Evolutionary conservation across 306 rosid species (phyloP), one percentile per base, ranked within the genome.

Genomic region (Astragalus glycyphyllos): DNA sequence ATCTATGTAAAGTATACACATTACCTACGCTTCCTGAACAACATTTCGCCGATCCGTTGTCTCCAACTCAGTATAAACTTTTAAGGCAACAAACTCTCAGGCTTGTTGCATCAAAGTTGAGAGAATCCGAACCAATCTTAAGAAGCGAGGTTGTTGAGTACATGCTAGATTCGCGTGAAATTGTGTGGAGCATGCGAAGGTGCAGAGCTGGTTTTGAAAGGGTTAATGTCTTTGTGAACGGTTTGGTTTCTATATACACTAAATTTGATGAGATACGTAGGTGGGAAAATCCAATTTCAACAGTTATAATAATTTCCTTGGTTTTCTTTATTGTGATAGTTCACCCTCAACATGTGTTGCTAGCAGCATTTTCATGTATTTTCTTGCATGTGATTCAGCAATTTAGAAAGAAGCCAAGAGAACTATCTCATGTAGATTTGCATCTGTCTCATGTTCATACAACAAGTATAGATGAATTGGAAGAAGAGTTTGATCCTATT

Each of bases 401-500:
- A 26, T 14, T 37, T 62, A 11, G 0, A 15, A 74, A 41, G 62
- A 83, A 60, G 76, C 85, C 89, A 8, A 70, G 32, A 34, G 66
- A 58, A 11, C 72, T 57, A n/a, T 61, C 83, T 32, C 74, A 65
- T 68, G 32, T 74, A 40, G 76, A 80, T 72, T 65, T 77, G 13
- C 64, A 71, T 12, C 10, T 83, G 76, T 83, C 82, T 56, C 75
- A 41, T 23, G 82, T 75, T 15, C 48, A 75, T 47, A 40, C 67
- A 26, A 35, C 79, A 57, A 80, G 65, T 53, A 1, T 35, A 11
- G 83, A 77, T 9, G 89, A 85, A 69, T 4, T 85, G 66, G 83
- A 83, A 46, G 87, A 85, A 65, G 89, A 85, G 79, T 82, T 85
- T 55, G 89, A 85, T 76, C 68, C 83, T 38, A 32, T 82, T 29